A percentile compares a stretch with the other conserved stretches of the same genome.
Conservation (phyloP, 257 asterid species). For the Scutellaria barbata region DNA sequence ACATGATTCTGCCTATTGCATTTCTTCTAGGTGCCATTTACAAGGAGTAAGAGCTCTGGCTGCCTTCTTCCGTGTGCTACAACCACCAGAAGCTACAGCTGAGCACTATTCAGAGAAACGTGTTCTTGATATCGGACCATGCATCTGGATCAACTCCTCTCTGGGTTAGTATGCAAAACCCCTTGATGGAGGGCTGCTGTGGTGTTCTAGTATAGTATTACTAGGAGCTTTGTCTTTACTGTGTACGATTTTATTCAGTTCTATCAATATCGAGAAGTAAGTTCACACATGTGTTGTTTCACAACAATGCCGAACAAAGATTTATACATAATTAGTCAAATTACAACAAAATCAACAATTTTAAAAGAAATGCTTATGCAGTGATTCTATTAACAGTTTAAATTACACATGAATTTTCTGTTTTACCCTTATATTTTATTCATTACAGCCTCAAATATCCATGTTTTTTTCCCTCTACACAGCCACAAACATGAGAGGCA, state of each 20-base stretch:
- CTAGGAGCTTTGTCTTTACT: not conserved
- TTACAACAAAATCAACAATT: too few species aligned
- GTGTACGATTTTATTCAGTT: not conserved
- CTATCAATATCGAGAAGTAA: not conserved
- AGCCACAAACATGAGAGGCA: too few species aligned
- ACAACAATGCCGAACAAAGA: not conserved
- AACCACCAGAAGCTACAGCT: not conserved
- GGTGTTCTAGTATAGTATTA: not conserved
- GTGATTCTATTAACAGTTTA: too few species aligned
- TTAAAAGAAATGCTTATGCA: too few species aligned
- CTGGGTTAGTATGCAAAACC: not conserved
- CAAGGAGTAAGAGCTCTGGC: not conserved
- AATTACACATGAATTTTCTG: too few species aligned
- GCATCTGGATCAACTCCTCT: not conserved
- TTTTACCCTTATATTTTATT: too few species aligned
- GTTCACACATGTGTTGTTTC: not conserved
- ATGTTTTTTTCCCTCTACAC: too few species aligned
- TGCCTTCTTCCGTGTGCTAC: not conserved
- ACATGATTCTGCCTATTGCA: not conserved
- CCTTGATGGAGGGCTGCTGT: not conserved
- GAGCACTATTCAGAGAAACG: not conserved
- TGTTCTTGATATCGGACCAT: not conserved
- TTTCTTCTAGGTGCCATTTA: conserved; percentile 22
- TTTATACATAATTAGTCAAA: too few species aligned
- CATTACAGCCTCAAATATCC: too few species aligned